Base-by-base conservation (phyloP, 192 early-diverging fungal species). In the Lobosporangium transversale region DNA sequence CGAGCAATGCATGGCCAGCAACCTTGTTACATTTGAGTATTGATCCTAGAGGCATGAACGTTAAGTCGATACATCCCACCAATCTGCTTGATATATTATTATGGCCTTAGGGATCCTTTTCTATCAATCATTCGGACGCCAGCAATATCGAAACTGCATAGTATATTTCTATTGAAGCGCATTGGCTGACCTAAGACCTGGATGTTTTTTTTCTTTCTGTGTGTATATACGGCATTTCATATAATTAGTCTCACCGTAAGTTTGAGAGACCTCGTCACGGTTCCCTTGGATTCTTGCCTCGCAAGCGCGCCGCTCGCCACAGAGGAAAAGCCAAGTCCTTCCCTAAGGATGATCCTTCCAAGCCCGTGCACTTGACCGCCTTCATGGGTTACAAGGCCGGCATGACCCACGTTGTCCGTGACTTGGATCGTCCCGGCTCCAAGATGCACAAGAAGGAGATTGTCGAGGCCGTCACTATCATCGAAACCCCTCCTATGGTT, bases 381-480 rank as follows among this genome's bases (percentile, higher is more conserved):
- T 99, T 97, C 90, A 87, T 99, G 79, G 97, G 93, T 66, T 99
- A 99, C 93, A 99, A 99, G 94, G 98, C 98, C 49, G 98, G 98
- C 83, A 99, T 99, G 98, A 98, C 96, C 80, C 96, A 99, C 88
- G 89, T 99, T 85, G 98, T 99, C 70, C 95, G 98, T 70, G 98
- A 99, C 88, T 81, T 99, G 59, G 96, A 98, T 81, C 94, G 98
- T 83, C 97, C 98, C 62, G 95, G 94, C 58, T 96, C 97, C 85
- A 99, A 99, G 92, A 93, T 95, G 89, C 93, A 99, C 92, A 99
- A 98, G 94, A 98, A 98, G 94, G 98, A 99, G 87, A 89, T 99
- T 45, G 98, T 99, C 78, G 98, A 99, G 88, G 95, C 98, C 43
- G 97, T 97, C 69, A 96, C 97, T 67, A 88, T 99, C 81, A 90